Base-by-base conservation (phyloP, 257 asterid genomes). In the Ocimum tenuiflorum region DNA sequence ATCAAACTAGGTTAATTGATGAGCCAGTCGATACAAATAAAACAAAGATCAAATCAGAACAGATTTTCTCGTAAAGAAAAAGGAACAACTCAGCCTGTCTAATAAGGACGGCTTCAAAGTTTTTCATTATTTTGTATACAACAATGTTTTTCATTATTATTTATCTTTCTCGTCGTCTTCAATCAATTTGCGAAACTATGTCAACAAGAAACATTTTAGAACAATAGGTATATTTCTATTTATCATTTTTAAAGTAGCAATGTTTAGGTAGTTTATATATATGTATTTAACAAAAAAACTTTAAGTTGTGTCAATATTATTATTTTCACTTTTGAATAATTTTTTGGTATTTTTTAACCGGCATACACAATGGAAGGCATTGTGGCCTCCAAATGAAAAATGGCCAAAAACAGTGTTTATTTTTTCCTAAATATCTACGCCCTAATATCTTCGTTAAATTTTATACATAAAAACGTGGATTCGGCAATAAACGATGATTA, bases 401-500 rank as follows among this genome's bases (percentile, higher is more conserved):
- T 29, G 48, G 11, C 33, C 59, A 56, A 42, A 19, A 17, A 20
- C n/a, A n/a, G 20, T 38, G 1, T 10, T 36, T 36, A 1, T n/a
- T 9, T 52, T 33, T 23, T 47, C 23, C 41, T 58, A 35, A 17
- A 58, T 17, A 58, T 58, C 17, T 35, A 58, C 47, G 64, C 64
- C 64, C 33, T 58, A 17, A 36, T 35, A 56, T 20, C 43, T 11
- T 54, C 5, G 11, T 27, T 15, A 27, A 42, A 17, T 49, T 27
- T 27, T 27, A 27, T 27, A 1, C 31, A 27, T 27, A 27, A 27
- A 19, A 38, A 19, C 65, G 12, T 60, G 36, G 24, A 19, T 38
- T 19, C 35, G 51, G 65, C 49, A 64, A 65, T 59, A 35, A 10
- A 62, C 18, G 41, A 29, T 3, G 45, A 71, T 71, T 73, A 14